phyloP scores from a whole-genome alignment of 108 stramenopile species.

The Epithemia pelagica region DNA sequence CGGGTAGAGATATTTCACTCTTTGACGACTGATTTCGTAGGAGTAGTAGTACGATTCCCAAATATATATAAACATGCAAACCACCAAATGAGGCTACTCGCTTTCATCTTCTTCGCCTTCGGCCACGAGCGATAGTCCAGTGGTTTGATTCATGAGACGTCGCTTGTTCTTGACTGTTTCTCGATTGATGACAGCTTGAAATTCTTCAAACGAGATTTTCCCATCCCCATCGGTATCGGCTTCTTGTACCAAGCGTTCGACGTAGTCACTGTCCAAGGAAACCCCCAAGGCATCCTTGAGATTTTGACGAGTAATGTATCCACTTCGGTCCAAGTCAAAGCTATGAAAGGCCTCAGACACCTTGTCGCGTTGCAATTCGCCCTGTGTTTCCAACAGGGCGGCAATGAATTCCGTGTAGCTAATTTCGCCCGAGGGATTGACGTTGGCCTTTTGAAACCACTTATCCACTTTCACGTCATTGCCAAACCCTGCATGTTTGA shows the following conservation, averaged over 20 bases:
- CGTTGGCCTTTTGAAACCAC: conserved; percentile 33
- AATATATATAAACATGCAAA: too few relatives aligned
- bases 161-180: neutral
- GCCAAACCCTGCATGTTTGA: conserved; percentile 49
- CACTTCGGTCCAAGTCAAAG: conserved; percentile 78
- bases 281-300: conserved; percentile 33
- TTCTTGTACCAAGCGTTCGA: conserved; percentile 81
- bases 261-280: conserved; percentile 33
- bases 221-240: conserved; percentile 77
- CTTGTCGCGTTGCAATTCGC: conserved; percentile 54
- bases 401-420: conserved; percentile 89
- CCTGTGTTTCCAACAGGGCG: conserved; percentile 77
- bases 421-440: conserved; percentile 62
- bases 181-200: conserved; percentile 1
- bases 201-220: neutral
- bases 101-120: too few relatives aligned
- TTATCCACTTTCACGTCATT: neutral
- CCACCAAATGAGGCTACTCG: too few relatives aligned
- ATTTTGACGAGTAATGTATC: conserved; percentile 61
- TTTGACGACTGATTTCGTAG: too few relatives aligned
- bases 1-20: too few relatives aligned
- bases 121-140: too few relatives aligned
- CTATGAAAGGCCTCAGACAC: conserved; percentile 85
- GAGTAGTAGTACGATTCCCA: too few relatives aligned
- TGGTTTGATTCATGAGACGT: too few relatives aligned